These are phyloP conservation scores for Melastoma candidum DNA, from an alignment of 441 rosid species.

Conservation along the genomic window DNA sequence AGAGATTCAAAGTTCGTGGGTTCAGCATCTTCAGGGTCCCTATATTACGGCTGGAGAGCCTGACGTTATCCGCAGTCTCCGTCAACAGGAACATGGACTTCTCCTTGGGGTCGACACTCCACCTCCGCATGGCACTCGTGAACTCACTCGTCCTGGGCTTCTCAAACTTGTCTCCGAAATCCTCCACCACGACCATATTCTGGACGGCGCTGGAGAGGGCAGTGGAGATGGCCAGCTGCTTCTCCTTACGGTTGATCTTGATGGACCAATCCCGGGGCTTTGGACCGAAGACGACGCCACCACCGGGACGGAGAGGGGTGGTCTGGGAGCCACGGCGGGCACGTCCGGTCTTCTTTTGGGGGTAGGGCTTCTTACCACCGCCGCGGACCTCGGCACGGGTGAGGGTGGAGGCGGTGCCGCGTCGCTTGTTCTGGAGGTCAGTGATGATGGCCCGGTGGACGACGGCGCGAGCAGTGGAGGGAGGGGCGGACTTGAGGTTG, in stretches of 20 bases:
- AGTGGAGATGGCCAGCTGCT: slow-evolving; percentile 70
- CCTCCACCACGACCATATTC: slow-evolving; percentile 70
- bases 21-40: slow-evolving; percentile 82
- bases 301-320: slow-evolving; percentile 80
- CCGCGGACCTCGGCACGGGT: slow-evolving; percentile 85
- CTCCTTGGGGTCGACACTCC: slow-evolving; percentile 85
- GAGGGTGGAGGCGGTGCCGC: slow-evolving; percentile 87
- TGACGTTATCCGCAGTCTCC: slow-evolving; percentile 57
- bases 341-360: slow-evolving; percentile 76
- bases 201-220: slow-evolving; percentile 64
- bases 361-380: slow-evolving; percentile 76
- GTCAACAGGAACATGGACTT: slow-evolving; percentile 74
- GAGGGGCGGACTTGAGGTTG: slow-evolving; percentile 72
- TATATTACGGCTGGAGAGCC: slow-evolving; percentile 63
- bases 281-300: slow-evolving; percentile 85
- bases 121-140: slow-evolving; percentile 65
- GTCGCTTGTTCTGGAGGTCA: slow-evolving; percentile 76
- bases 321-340: slow-evolving; percentile 71
- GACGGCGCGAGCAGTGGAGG: slow-evolving; percentile 76
- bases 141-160: slow-evolving; percentile 77
- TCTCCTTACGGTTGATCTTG: slow-evolving; percentile 84
- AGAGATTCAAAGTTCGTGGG: slow-evolving; percentile 80
- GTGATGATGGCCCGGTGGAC: slow-evolving; percentile 84
- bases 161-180: slow-evolving; percentile 63
- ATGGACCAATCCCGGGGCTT: slow-evolving; percentile 84